Evolutionary conservation across 768 basidiomycete genomes (phyloP).

Genomic region (Phlegmacium glaucopus): DNA sequence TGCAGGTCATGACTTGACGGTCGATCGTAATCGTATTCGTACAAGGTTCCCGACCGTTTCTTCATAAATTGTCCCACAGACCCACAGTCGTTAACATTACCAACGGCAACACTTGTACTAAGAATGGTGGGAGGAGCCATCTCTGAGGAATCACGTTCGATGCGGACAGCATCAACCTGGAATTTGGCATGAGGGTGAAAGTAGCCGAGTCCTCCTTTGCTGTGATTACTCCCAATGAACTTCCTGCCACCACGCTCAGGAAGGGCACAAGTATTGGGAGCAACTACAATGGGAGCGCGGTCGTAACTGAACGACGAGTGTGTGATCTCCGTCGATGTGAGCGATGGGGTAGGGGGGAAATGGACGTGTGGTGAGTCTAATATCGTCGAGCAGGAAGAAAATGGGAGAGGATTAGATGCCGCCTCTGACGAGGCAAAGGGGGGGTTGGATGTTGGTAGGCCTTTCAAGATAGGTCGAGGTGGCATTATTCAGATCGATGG

Average conservation of each 20-base stretch:
- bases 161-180: neutral
- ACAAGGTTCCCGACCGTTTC: neutral
- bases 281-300: constrained; percentile 65
- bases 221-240: constrained; percentile 17
- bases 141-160: too few species aligned
- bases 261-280: constrained; percentile 61
- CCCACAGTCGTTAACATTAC: too few species aligned
- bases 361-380: constrained; percentile 37
- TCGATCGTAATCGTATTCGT: too few species aligned
- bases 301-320: constrained; percentile 69
- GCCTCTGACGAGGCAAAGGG: constrained; percentile 7
- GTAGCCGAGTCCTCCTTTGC: constrained; percentile 1
- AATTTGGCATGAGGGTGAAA: constrained; percentile 5
- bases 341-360: constrained; percentile 40
- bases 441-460: constrained; percentile 4
- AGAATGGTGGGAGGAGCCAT: too few species aligned
- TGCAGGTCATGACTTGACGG: too few species aligned
- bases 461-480: constrained; percentile 38
- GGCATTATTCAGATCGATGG: constrained; percentile 12
- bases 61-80: too few species aligned
- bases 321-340: constrained; percentile 55
- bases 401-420: constrained; percentile 34
- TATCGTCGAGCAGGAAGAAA: constrained; percentile 32
- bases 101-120: too few species aligned
- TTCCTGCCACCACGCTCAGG: constrained; percentile 63